A percentile compares a stretch with the other conserved stretches of the same genome.
Conservation (phyloP, 257 asterid genomes). For the Vinca minor region DNA sequence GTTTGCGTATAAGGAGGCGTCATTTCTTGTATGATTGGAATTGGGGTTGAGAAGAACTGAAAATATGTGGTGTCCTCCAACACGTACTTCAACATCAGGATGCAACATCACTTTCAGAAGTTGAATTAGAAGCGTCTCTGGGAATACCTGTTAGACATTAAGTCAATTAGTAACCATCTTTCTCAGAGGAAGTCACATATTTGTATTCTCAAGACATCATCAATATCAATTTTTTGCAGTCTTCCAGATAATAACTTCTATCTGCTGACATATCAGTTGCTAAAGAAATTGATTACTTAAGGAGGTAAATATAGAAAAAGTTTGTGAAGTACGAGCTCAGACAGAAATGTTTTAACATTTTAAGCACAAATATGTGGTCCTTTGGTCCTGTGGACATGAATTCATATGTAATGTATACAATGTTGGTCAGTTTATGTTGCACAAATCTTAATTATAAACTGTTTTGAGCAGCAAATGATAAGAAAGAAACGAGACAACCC, state of each 20-base stretch:
- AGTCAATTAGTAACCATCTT: constrained; percentile 4
- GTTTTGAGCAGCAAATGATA: background rate
- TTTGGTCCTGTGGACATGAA: background rate
- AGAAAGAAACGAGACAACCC: background rate
- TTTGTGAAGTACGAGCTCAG: background rate
- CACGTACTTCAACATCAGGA: constrained; percentile 79
- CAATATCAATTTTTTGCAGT: no score
- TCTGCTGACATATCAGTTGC: background rate
- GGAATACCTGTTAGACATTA: constrained; percentile 54
- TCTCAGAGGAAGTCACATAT: background rate
- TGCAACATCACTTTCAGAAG: constrained; percentile 82
- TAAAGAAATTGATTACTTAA: no score
- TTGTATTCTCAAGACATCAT: background rate
- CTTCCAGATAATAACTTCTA: background rate
- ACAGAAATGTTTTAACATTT: background rate
- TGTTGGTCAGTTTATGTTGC: no score
- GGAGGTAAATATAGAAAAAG: no score
- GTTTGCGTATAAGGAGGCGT: constrained; percentile 45
- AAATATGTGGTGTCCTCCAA: constrained; percentile 92
- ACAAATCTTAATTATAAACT: background rate
- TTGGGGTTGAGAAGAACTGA: constrained; percentile 73
- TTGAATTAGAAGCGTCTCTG: constrained; percentile 75
- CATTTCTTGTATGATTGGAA: constrained; percentile 53
- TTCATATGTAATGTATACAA: background rate
- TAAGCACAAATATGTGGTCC: background rate